These are phyloP conservation scores for Niveomyces coronatus DNA, from an alignment of 2,329 filamentous ascomycete species.

Conservation along the genomic window DNA sequence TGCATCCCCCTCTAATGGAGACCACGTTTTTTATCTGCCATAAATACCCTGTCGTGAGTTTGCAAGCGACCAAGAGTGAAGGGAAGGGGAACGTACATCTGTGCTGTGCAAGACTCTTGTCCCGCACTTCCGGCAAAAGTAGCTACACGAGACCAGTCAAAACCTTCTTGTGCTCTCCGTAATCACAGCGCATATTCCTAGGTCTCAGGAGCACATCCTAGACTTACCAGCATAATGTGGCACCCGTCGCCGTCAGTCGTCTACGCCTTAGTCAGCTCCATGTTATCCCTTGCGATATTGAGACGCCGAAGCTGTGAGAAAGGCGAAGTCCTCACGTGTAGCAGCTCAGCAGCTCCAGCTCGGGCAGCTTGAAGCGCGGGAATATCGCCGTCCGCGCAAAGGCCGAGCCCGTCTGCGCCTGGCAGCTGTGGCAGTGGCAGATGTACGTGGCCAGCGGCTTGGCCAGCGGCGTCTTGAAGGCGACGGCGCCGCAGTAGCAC, in stretches of 20 bases:
- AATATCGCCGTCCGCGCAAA: slow-evolving; percentile 63
- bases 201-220: too few species aligned
- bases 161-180: too few species aligned
- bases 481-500: slow-evolving; percentile 55
- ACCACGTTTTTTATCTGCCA: slow-evolving; percentile 46
- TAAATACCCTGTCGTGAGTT: slow-evolving; percentile 45
- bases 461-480: slow-evolving; percentile 50
- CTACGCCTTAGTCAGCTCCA: too few species aligned
- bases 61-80: slow-evolving; percentile 15
- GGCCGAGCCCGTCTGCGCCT: slow-evolving; percentile 53
- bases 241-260: slow-evolving; percentile 45
- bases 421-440: slow-evolving; percentile 60
- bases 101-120: slow-evolving; percentile 54
- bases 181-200: too few species aligned
- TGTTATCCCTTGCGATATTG: not conserved
- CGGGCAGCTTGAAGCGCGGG: slow-evolving; percentile 50
- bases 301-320: not conserved
- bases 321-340: slow-evolving; percentile 37
- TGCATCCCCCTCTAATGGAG: slow-evolving; percentile 56
- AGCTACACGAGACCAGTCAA: slow-evolving; percentile 26
- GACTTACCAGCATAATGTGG: slow-evolving; percentile 45
- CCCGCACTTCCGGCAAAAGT: slow-evolving; percentile 58
- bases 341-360: slow-evolving; percentile 36
- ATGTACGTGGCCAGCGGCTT: slow-evolving; percentile 57
- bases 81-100: slow-evolving; percentile 30